phyloP scores from a whole-genome alignment of 2,329 filamentous ascomycete species.

The Microcera coccophila region DNA sequence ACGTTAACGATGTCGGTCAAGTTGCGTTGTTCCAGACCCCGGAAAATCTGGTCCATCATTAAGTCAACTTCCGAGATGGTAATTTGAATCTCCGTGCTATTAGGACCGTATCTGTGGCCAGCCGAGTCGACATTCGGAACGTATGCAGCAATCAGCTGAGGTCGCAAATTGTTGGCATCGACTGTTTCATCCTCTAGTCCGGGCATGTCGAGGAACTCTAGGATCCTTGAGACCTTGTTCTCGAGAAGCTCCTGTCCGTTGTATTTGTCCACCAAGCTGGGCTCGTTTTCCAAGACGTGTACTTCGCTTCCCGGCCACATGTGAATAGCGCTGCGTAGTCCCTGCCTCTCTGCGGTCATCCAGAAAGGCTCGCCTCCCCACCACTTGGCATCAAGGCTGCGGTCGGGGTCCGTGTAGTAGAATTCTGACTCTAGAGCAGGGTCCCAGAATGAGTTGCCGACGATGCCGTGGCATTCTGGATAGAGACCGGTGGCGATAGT shows the following conservation, averaged over 20 bases:
- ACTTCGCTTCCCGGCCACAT: conserved; percentile 99
- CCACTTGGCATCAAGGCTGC: conserved; percentile 83
- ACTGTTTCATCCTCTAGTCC: conserved; percentile 59
- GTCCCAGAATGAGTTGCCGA: conserved; percentile 95
- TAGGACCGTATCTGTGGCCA: conserved; percentile 86
- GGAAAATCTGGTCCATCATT: conserved; percentile 75
- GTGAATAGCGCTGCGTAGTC: conserved; percentile 76
- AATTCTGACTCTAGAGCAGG: conserved; percentile 73
- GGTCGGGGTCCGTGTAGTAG: conserved; percentile 73
- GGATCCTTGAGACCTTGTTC: conserved; percentile 72
- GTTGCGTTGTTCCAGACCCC: conserved; percentile 74
- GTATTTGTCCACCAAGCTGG: conserved; percentile 78
- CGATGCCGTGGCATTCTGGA: conserved; percentile 87
- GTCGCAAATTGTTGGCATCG: conserved; percentile 56
- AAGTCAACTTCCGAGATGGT: conserved; percentile 77
- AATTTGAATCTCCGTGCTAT: conserved; percentile 81
- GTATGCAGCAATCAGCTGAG: conserved; percentile 90
- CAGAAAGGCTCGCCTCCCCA: conserved; percentile 94
- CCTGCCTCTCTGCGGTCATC: conserved; percentile 84
- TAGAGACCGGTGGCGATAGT: conserved; percentile 89
- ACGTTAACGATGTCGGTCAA: conserved; percentile 88
- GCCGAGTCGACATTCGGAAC: conserved; percentile 87
- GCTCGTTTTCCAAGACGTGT: conserved; percentile 69
- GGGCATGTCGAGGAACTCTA: conserved; percentile 81
- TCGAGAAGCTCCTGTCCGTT: conserved; percentile 71